phyloP scores from a whole-genome alignment of 371 early-diverging fungal species.

The Dichotomocladium elegans region DNA sequence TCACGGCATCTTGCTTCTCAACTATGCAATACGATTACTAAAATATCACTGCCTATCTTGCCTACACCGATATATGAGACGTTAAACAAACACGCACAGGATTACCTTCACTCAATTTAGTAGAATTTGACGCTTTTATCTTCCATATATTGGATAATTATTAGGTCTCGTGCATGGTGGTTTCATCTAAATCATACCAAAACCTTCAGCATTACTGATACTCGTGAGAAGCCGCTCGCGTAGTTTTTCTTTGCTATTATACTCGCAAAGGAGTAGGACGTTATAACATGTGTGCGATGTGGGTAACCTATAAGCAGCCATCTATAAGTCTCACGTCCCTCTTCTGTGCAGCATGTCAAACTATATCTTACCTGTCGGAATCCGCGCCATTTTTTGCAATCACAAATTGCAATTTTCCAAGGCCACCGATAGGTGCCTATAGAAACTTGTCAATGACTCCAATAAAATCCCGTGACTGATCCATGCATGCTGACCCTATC shows the following conservation, averaged over 20 bases:
- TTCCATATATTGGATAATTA: no score
- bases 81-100: no score
- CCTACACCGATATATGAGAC: no score
- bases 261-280: slow-evolving; percentile 90
- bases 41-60: no score
- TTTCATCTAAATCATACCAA: slow-evolving; percentile 74
- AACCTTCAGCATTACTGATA: slow-evolving; percentile 86
- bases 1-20: no score
- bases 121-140: no score
- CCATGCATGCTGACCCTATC: slow-evolving; percentile 68
- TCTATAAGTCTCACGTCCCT: slow-evolving; percentile 43
- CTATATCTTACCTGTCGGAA: slow-evolving; percentile 59
- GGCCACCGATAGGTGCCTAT: slow-evolving; percentile 93
- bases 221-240: slow-evolving; percentile 74
- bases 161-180: no score
- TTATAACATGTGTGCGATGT: slow-evolving; percentile 92
- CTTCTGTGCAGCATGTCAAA: no score
- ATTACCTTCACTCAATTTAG: no score
- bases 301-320: slow-evolving; percentile 59
- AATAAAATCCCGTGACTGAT: background rate
- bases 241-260: slow-evolving; percentile 74
- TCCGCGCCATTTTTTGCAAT: slow-evolving; percentile 98
- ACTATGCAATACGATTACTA: no score
- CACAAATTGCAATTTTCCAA: slow-evolving; percentile 88
- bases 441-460: slow-evolving; percentile 75